Base-by-base conservation (phyloP, 139 green algal genomes). In the Chlorella ohadii region DNA sequence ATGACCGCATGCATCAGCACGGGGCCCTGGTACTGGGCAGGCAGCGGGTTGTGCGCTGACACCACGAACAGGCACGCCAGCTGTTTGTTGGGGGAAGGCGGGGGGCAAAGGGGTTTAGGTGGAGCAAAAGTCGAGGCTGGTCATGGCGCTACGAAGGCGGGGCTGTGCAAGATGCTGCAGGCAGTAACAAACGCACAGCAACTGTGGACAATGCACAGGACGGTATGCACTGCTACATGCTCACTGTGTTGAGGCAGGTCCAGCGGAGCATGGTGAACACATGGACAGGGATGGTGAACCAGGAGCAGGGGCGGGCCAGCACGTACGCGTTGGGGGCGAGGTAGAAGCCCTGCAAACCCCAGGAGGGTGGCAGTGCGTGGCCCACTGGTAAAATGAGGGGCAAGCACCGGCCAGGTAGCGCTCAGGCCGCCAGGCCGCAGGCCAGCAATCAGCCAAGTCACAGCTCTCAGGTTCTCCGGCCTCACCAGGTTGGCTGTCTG, bases 41-140 rank as follows among this genome's bases (percentile, higher is more conserved):
- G 75, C 56, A 81, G 34, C 34, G 75, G 75, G 20, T 66, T 71
- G 56, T 81, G 75, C 0, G 75, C 75, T 23, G 70, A 61, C 16
- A 81, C 36, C 7, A 81, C 75, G n/a, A 81, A 81, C 56, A 81
- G 57, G 75, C 75, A 81, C 57, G 70, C 70, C 0, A 81, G 56
- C 75, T 81, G 75, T 27, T 17, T 11, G 67, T 1, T 39, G 25
- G 16, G 34, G 25, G 28, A 15, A 9, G 27, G 41, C 11, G 27
- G 72, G 7, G 28, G 41, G 16, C 51, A 59, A 3, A 22, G 51
- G 51, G 51, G 51, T 59, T 2, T 59, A 13, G 51, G 44, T 51
- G 44, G 44, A 51, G 44, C n/a, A n/a, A n/a, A 51, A 9, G 44
- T 51, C 44, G 44, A 6, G 6, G 44, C 44, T 6, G 44, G 44